Conservation (phyloP, 176 grass and related monocot genomes). For the Pontederia crassipes region DNA sequence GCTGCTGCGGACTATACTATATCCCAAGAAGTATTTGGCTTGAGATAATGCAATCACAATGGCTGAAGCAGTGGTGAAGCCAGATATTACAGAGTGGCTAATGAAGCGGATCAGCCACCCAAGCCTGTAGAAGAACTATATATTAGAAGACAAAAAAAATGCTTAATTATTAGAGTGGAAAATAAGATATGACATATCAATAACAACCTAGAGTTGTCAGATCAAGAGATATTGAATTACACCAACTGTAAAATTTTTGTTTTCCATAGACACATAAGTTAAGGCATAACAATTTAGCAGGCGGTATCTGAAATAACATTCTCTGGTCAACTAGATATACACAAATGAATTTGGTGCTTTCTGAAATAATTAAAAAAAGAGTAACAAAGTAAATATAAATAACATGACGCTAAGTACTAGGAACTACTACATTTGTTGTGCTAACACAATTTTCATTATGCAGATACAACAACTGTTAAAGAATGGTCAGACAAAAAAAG, state of each 20-base stretch:
- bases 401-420: too few relatives aligned
- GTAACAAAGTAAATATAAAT: too few relatives aligned
- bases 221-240: too few relatives aligned
- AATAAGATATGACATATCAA: not conserved
- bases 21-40: slow-evolving; percentile 94
- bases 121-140: slow-evolving; percentile 40
- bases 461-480: not conserved
- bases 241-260: too few relatives aligned
- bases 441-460: not conserved
- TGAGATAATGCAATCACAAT: slow-evolving; percentile 90
- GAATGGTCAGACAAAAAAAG: not conserved
- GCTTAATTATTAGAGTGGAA: not conserved
- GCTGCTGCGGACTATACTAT: slow-evolving; percentile 69
- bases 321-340: too few relatives aligned
- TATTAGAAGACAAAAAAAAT: slow-evolving; percentile 11
- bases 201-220: not conserved
- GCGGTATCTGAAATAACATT: too few relatives aligned
- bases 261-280: too few relatives aligned
- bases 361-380: too few relatives aligned
- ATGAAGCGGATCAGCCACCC: slow-evolving; percentile 93
- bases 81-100: slow-evolving; percentile 97
- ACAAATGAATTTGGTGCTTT: too few relatives aligned
- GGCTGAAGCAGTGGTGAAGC: slow-evolving; percentile 89
- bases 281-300: too few relatives aligned
- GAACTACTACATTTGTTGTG: too few relatives aligned